Evolutionary conservation across 495 filamentous ascomycete genomes (phyloP).

Genomic region (Tetracladium setigerum): DNA sequence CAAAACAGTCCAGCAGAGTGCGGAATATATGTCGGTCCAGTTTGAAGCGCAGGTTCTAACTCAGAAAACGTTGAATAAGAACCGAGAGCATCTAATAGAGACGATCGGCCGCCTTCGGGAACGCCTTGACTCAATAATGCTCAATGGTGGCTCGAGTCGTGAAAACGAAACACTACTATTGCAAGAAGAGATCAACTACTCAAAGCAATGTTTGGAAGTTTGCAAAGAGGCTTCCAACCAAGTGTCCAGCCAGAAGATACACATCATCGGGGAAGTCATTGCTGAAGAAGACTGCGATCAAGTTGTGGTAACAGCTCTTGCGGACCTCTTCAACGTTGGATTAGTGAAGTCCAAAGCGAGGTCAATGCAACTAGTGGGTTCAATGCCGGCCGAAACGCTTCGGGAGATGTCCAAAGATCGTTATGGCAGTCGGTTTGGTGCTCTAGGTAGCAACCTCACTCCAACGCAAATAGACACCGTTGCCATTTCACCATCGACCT

Average conservation of each 20-base stretch:
- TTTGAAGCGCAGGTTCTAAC: slow-evolving; percentile 19
- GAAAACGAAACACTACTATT: slow-evolving; percentile 21
- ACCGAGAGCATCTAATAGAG: slow-evolving; percentile 17
- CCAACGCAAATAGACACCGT: slow-evolving; percentile 3
- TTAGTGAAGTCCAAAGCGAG: slow-evolving; percentile 22
- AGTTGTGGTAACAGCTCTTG: slow-evolving; percentile 29
- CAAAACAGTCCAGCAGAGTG: slow-evolving; percentile 10
- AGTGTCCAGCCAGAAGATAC: slow-evolving; percentile 26
- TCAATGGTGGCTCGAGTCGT: slow-evolving; percentile 13
- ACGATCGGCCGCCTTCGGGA: slow-evolving; percentile 22
- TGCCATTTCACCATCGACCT: slow-evolving; percentile 4
- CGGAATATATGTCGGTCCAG: slow-evolving; percentile 3
- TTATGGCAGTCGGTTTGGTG: slow-evolving; percentile 27
- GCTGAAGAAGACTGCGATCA: slow-evolving; percentile 28
- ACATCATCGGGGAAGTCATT: slow-evolving; percentile 25
- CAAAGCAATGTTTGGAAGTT: slow-evolving; percentile 28
- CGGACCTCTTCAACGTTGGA: slow-evolving; percentile 28
- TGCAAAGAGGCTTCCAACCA: slow-evolving; percentile 26
- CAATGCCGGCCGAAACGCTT: slow-evolving; percentile 23
- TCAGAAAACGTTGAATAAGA: slow-evolving; percentile 19
- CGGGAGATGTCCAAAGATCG: slow-evolving; percentile 22
- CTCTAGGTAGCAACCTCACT: slow-evolving; percentile 8
- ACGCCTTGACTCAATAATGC: slow-evolving; percentile 20
- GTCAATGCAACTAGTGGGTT: slow-evolving; percentile 27
- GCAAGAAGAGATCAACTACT: slow-evolving; percentile 25